Evolutionary conservation across 768 basidiomycete species (phyloP).

Genomic region (Lactarius vividus): DNA sequence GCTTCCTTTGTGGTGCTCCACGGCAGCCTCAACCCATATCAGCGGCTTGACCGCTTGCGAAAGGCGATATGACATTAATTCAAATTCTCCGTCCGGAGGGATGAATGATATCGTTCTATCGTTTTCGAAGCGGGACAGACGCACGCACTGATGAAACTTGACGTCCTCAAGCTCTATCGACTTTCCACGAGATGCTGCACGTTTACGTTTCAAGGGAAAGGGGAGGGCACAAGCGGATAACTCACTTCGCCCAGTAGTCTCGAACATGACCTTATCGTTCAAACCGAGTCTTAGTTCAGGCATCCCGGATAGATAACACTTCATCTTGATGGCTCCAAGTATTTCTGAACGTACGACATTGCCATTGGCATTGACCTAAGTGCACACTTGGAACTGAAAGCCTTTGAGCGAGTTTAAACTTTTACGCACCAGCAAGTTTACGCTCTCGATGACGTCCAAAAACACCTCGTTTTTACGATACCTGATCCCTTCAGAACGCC

Average conservation of each 20-base stretch:
- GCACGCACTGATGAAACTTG: slow-evolving; percentile 99
- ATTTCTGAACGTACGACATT: slow-evolving; percentile 98
- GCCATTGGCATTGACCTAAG: slow-evolving; percentile 91
- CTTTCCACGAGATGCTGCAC: slow-evolving; percentile 80
- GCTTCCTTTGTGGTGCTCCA: slow-evolving; percentile 92
- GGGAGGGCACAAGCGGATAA: slow-evolving; percentile 20
- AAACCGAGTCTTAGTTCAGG: slow-evolving; percentile 92
- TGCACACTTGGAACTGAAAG: not conserved
- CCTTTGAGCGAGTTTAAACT: not conserved
- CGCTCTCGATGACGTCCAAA: slow-evolving; percentile 96
- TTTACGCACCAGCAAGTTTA: slow-evolving; percentile 80
- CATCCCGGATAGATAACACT: slow-evolving; percentile 99
- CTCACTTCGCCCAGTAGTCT: slow-evolving; percentile 92
- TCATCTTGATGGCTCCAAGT: slow-evolving; percentile 99
- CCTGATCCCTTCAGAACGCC: slow-evolving; percentile 95
- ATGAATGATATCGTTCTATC: slow-evolving; percentile 99
- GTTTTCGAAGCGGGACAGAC: slow-evolving; percentile 94
- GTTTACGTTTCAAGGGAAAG: not conserved
- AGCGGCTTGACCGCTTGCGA: slow-evolving; percentile 96
- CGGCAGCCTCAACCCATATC: slow-evolving; percentile 95
- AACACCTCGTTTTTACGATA: slow-evolving; percentile 99
- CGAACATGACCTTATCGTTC: slow-evolving; percentile 99
- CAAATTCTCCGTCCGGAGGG: slow-evolving; percentile 98
- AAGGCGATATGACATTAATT: slow-evolving; percentile 96
- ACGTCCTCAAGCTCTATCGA: slow-evolving; percentile 99